Conservation (phyloP, 306 rosid genomes). For the Glycine soja region DNA sequence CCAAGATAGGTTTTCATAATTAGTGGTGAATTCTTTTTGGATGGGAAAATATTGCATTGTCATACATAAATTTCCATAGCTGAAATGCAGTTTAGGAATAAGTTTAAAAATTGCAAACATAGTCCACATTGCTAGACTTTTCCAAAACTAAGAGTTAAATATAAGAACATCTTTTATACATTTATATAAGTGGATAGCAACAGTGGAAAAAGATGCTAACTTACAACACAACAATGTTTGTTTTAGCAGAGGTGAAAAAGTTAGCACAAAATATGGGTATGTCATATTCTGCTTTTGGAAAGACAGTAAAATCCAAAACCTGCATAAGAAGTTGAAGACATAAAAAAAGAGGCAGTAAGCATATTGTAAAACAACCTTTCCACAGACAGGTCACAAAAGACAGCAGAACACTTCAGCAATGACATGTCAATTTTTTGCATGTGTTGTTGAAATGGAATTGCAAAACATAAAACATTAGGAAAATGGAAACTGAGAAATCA, state of each 20-base stretch:
- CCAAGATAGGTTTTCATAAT: background rate
- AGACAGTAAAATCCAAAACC: constrained; percentile 86
- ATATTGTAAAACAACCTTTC: background rate
- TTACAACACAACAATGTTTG: constrained; percentile 82
- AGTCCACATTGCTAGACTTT: background rate
- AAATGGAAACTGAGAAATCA: background rate
- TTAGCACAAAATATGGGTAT: constrained; percentile 96
- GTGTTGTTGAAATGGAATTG: background rate
- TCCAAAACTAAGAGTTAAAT: background rate
- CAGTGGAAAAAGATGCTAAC: constrained; percentile 50
- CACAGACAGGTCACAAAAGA: constrained; percentile 8
- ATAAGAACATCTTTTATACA: background rate
- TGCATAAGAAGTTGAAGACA: constrained; percentile 50
- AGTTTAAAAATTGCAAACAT: background rate
- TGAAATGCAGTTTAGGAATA: background rate
- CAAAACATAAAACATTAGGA: background rate
- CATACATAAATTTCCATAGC: constrained; percentile 20
- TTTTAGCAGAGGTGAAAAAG: constrained; percentile 72
- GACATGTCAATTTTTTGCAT: background rate
- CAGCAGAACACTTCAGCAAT: constrained; percentile 32
- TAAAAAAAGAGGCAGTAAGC: constrained; percentile 21
- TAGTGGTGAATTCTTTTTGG: background rate
- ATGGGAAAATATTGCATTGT: constrained; percentile 15
- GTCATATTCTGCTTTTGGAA: constrained; percentile 79
- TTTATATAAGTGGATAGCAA: constrained; percentile 6